Base-by-base conservation (phyloP, 129 eudicot genomes). In the Mikania micrantha region DNA sequence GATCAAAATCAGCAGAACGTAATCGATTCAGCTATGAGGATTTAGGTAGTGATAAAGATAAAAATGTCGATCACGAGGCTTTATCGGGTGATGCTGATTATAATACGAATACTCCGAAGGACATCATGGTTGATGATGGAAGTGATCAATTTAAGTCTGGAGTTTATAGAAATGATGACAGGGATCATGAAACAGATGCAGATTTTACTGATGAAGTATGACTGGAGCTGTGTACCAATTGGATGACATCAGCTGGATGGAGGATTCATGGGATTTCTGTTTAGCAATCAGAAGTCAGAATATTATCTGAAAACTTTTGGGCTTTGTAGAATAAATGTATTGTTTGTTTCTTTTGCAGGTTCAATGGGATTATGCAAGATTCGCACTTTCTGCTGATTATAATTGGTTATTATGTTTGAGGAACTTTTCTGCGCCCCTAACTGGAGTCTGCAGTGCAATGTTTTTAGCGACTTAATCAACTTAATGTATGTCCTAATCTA, bases 261-360 rank as follows among this genome's bases (percentile, higher is more conserved):
- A 73, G 65, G 76, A 63, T 53, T 66, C 56, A 12, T 72, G 48
- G 75, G 64, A 22, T 59, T 66, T 57, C 62, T 60, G 35, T 61
- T 66, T 66, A 57, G 71, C 36, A 29, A 27, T 64, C 58, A 49
- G 65, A 69, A 74, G 73, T 74, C 28, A 16, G 73, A 74, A 74
- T 66, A 73, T 74, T 79, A 32, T 36, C 74, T 76, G 53, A 69
- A n/a, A 56, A 71, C 66, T 72, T 53, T 79, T 68, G 56, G 82
- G 74, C 67, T 52, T 65, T 71, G 71, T 69, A 78, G 73, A 83
- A 75, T 80, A 71, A 82, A 82, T 49, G 69, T 78, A 71, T 67
- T 83, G 70, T 66, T 80, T 79, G 81, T 80, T 78, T 68, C 70
- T 74, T 71, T 81, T 83, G 90, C 96, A 85, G 96, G 96, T 83